Evolutionary conservation across 257 asterid species (phyloP), one percentile per base, ranked within the genome.

Genomic region (Solanum bulbocastanum): DNA sequence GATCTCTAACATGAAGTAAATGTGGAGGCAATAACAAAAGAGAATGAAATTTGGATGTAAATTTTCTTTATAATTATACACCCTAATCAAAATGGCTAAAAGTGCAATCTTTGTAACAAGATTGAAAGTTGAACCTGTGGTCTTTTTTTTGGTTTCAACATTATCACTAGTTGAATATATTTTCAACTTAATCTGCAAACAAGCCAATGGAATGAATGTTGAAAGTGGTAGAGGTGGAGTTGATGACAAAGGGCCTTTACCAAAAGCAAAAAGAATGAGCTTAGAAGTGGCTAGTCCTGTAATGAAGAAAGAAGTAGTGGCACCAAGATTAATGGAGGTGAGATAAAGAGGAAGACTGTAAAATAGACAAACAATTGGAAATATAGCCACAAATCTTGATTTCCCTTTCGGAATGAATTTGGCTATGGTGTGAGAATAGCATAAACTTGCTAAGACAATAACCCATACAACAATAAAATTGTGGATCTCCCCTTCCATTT

Each of bases 251-350:
- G 98, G 96, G 88, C 95, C 96, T 75, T 52, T 39, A 33, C 87
- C 86, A 72, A 89, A 88, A 83, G 96, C 92, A 52, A 94, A 94
- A 62, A 94, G 92, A 1, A 91, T 72, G 5, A 94, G 88, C 39
- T 93, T 94, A 90, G 93, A 94, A 85, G 49, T 91, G 22, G 90
- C 91, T 12, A 93, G 93, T 94, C 95, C 92, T 0, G 93, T 89
- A 15, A 94, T 89, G 92, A 93, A 92, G 92, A 94, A 94, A 56
- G 88, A 83, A 20, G 98, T 88, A 75, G 78, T 66, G 78, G 89
- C 96, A 3, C 94, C 95, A 2, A 93, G 89, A 69, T 91, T 89
- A 36, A 93, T 87, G 52, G 96, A 81, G 75, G 91, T 89, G 88
- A 94, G 94, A 5, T 85, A 88, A 32, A 91, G 91, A 14, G 98